phyloP scores from a whole-genome alignment of 768 basidiomycete genomes.

The Leccinum pellstonianum region DNA sequence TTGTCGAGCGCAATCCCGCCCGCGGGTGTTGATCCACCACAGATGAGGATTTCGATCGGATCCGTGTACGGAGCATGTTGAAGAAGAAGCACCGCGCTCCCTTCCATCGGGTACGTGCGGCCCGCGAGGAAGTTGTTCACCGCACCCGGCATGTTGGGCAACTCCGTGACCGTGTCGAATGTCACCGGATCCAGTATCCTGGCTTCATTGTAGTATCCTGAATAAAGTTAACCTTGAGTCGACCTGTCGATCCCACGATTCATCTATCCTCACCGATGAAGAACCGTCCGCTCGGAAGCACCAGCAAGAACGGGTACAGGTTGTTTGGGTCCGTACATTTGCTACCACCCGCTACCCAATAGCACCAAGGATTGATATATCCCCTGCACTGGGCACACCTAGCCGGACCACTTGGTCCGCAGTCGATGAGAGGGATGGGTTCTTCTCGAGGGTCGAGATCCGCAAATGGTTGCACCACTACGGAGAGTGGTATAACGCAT shows the following conservation, averaged over 20 bases:
- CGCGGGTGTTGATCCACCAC: conserved; percentile 70
- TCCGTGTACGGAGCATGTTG: conserved; percentile 38
- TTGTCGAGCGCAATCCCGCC: conserved; percentile 58
- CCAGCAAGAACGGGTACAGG: conserved; percentile 73
- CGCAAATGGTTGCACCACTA: conserved; percentile 89
- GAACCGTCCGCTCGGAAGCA: conserved; percentile 66
- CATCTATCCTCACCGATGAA: conserved; percentile 58
- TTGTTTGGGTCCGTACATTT: conserved; percentile 80
- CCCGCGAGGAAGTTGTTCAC: conserved; percentile 73
- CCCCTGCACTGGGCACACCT: conserved; percentile 83
- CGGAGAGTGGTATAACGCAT: conserved; percentile 80
- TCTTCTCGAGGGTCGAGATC: conserved; percentile 78
- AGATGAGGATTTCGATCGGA: conserved; percentile 65
- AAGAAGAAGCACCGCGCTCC: conserved; percentile 51
- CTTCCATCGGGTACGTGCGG: conserved; percentile 77
- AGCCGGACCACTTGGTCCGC: conserved; percentile 70
- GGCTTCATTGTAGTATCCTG: conserved; percentile 81
- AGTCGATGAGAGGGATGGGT: conserved; percentile 73
- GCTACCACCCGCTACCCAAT: conserved; percentile 77
- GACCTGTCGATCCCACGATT: background rate
- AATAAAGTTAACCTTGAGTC: background rate
- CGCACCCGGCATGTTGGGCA: conserved; percentile 75
- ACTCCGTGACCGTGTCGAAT: conserved; percentile 54
- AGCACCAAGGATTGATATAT: conserved; percentile 94
- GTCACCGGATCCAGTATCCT: conserved; percentile 67